Evolutionary conservation across 352 stramenopile species (phyloP), one percentile per base, ranked within the genome.

Genomic region (Globisporangium nodosum): DNA sequence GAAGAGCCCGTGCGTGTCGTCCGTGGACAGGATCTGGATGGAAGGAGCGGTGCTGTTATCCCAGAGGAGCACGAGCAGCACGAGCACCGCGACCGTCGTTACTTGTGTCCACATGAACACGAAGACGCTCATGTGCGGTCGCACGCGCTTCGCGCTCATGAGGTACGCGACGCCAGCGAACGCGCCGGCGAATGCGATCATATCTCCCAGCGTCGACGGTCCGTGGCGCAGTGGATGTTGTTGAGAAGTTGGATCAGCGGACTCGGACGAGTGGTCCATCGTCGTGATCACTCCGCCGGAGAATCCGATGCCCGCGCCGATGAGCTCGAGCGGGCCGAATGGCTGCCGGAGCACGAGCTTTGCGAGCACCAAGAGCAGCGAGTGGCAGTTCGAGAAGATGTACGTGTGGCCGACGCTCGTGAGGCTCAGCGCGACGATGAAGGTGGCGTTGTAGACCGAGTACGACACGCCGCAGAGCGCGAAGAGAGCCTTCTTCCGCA

Each of bases 371-470:
- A 85, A 57, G 33, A 87, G 59, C 55, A 87, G 52, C 61, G 74
- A 85, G 58, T 85, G 74, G 45, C 72, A 73, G 51, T 81, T 85
- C 58, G 54, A 65, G 35, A 87, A 85, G 39, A 85, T 81, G 58
- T 85, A 85, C 20, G 69, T 73, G 56, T 83, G 74, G 8, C 74
- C 70, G 52, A 85, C 71, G 33, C 72, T 83, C 16, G 72, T 83
- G 42, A 81, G 68, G 31, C 66, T 74, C 5, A 85, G 56, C 12
- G 77, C 72, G 21, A 74, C 48, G 20, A 87, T 63, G 60, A 87
- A 85, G 30, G 77, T 70, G n/a, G 70, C 56, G 33, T 78, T 78
- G 60, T 74, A 82, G n/a, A 65, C 61, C 20, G 74, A 47, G 61
- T 84, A 81, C 6, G 71, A 60, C 11, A 68, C 47, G 3, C 54